Percentiles rank a stretch among this genome's conserved stretches.
Conservation (phyloP, 1,284 basidiomycete genomes). For the Apiotrichum akiyoshidainum region DNA sequence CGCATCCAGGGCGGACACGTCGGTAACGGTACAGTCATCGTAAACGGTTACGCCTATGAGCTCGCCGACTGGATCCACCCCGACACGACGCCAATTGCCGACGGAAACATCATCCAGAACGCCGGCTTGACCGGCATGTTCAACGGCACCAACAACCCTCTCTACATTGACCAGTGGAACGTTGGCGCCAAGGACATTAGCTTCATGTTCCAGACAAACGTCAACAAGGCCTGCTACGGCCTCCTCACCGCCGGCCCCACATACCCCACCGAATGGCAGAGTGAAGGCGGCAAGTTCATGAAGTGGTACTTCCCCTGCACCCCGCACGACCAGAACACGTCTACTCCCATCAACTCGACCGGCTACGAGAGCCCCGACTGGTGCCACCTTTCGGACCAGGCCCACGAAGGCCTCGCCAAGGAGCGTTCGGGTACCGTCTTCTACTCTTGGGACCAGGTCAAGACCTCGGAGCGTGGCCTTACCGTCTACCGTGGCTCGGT, state of each 20-base stretch:
- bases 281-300: conserved; percentile 56
- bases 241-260: conserved; percentile 66
- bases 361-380: conserved; percentile 63
- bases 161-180: conserved; percentile 71
- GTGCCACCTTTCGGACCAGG: conserved; percentile 67
- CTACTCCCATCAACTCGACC: conserved; percentile 62
- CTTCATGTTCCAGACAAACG: conserved; percentile 89
- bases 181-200: conserved; percentile 82
- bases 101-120: no score
- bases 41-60: conserved; percentile 91
- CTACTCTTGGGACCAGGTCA: conserved; percentile 85
- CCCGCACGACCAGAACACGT: conserved; percentile 71
- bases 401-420: conserved; percentile 56
- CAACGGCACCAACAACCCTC: conserved; percentile 75
- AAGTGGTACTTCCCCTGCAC: conserved; percentile 96
- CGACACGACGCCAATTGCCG: conserved; percentile 33
- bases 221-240: conserved; percentile 74
- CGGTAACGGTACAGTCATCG: conserved; percentile 76
- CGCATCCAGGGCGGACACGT: conserved; percentile 77
- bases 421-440: conserved; percentile 74
- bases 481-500: conserved; percentile 87
- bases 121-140: conserved; percentile 53
- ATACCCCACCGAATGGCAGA: conserved; percentile 62
- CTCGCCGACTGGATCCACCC: conserved; percentile 84
- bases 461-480: conserved; percentile 67